Evolutionary conservation across 2,329 filamentous ascomycete species (phyloP).

Genomic region (Rosellinia necatrix): DNA sequence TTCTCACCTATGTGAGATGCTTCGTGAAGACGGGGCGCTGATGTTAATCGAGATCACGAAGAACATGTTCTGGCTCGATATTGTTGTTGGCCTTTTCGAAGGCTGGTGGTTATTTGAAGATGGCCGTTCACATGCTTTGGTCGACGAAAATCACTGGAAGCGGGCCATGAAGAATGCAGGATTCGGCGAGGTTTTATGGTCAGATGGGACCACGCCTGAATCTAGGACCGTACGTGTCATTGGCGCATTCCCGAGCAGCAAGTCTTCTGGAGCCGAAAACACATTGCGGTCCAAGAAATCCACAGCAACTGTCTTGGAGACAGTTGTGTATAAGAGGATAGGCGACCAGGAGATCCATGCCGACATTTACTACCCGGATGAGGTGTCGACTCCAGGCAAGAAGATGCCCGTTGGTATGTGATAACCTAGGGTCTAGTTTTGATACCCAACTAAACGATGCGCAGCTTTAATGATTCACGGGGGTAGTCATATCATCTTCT

Average conservation of each 20-base stretch:
- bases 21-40: slow-evolving; percentile 17
- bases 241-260: slow-evolving; percentile 4
- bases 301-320: slow-evolving; percentile 2
- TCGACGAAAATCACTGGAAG: slow-evolving; percentile 15
- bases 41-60: slow-evolving; percentile 19
- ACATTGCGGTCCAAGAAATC: background rate
- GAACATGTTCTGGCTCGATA: slow-evolving; percentile 20
- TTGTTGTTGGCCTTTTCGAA: slow-evolving; percentile 18
- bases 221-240: slow-evolving; percentile 15
- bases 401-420: slow-evolving; percentile 15
- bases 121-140: slow-evolving; percentile 12
- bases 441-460: background rate
- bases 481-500: slow-evolving; percentile 48
- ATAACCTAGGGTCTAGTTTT: background rate
- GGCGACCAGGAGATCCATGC: slow-evolving; percentile 16
- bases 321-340: slow-evolving; percentile 18
- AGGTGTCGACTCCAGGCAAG: background rate
- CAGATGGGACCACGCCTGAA: slow-evolving; percentile 12
- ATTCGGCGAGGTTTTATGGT: slow-evolving; percentile 15
- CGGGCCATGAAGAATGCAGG: slow-evolving; percentile 8
- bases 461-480: slow-evolving; percentile 53
- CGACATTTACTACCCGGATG: slow-evolving; percentile 18
- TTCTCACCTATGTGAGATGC: slow-evolving; percentile 8
- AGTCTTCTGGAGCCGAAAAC: background rate
- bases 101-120: slow-evolving; percentile 21